A percentile compares a stretch with the other conserved stretches of the same genome.
Evolutionary conservation across 371 early-diverging fungal genomes (phyloP).

Genomic region (Haplosporangium sp.): DNA sequence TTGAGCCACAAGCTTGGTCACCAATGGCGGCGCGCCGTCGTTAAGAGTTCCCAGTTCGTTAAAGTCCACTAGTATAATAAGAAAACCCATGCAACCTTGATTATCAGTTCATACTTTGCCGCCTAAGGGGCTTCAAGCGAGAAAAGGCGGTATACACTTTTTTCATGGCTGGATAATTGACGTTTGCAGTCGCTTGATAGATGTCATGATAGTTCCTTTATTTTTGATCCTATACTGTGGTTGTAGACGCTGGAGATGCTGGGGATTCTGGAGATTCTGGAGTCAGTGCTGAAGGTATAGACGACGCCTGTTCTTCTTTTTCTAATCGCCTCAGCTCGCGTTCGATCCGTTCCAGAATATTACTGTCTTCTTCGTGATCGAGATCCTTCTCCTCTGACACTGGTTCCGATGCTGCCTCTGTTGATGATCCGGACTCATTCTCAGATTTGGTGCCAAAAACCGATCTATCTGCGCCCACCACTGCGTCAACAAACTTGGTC

Average conservation of each 20-base stretch:
- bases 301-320: conserved; percentile 13
- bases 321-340: conserved; percentile 36
- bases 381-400: conserved; percentile 29
- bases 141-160: too few relatives aligned
- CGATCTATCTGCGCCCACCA: conserved; percentile 37
- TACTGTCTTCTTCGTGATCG: conserved; percentile 44
- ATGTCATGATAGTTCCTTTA: background rate
- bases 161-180: too few relatives aligned
- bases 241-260: background rate
- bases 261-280: too few relatives aligned
- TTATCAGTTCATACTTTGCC: too few relatives aligned
- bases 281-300: background rate
- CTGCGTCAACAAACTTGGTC: conserved; percentile 51
- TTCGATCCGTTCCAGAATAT: conserved; percentile 41
- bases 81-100: too few relatives aligned
- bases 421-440: background rate
- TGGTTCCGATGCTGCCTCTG: background rate
- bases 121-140: too few relatives aligned
- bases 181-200: too few relatives aligned
- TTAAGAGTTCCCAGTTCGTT: background rate
- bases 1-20: conserved; percentile 49
- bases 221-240: background rate
- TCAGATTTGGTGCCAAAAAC: conserved; percentile 25
- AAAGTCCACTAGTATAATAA: too few relatives aligned
- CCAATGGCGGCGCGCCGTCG: conserved; percentile 39